These are phyloP conservation scores for Lipomyces spencermartinsiae DNA, from an alignment of 805 yeast species.

Conservation along the genomic window DNA sequence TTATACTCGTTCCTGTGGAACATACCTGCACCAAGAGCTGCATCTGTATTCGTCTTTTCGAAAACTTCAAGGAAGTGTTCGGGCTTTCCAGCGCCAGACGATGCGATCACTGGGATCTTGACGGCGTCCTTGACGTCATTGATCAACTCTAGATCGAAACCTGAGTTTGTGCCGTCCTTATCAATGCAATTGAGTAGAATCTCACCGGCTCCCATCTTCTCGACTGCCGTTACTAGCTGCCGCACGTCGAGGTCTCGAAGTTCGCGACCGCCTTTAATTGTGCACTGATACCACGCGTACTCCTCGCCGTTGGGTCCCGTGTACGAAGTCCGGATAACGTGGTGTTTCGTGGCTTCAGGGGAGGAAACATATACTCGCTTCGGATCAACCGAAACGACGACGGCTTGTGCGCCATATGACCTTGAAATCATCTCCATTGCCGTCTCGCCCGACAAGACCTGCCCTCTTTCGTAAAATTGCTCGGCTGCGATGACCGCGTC, in stretches of 20 bases:
- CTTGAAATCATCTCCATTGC: conserved; percentile 93
- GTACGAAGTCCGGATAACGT: conserved; percentile 63
- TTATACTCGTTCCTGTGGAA: conserved; percentile 95
- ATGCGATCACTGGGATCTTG: conserved; percentile 91
- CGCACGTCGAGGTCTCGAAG: conserved; percentile 87
- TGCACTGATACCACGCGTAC: conserved; percentile 93
- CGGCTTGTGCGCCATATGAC: conserved; percentile 96
- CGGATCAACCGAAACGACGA: conserved; percentile 98
- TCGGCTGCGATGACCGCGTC: conserved; percentile 96
- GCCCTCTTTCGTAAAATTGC: conserved; percentile 66
- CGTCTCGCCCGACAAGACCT: conserved; percentile 68
- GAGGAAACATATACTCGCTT: conserved; percentile 76
- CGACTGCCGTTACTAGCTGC: conserved; percentile 88
- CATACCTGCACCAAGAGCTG: conserved; percentile 98
- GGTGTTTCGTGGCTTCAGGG: conserved; percentile 67
- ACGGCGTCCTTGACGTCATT: conserved; percentile 78
- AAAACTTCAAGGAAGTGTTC: conserved; percentile 90
- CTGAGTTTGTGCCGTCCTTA: conserved; percentile 95
- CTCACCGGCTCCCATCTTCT: conserved; percentile 96
- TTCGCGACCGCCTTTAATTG: conserved; percentile 96
- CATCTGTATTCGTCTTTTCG: conserved; percentile 81
- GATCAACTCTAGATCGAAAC: conserved; percentile 87
- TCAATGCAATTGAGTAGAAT: conserved; percentile 91
- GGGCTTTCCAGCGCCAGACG: conserved; percentile 97
- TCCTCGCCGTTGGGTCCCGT: conserved; percentile 90